These are phyloP conservation scores for Tephrocybe sp. DNA, from an alignment of 768 basidiomycete genomes.

Conservation along the genomic window DNA sequence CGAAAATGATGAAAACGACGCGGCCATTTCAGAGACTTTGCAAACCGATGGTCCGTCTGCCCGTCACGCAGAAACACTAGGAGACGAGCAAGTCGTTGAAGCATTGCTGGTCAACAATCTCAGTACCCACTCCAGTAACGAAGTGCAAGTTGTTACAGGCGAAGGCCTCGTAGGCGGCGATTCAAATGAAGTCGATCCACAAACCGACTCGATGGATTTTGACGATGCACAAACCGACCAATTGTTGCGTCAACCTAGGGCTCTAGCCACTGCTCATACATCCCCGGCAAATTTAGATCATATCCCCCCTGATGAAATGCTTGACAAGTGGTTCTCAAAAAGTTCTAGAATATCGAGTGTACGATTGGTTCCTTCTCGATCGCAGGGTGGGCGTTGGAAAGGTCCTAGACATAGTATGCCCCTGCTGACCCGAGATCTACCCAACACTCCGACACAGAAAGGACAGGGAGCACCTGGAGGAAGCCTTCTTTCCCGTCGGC, in stretches of 20 bases:
- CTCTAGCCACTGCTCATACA: background rate
- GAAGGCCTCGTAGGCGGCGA: background rate
- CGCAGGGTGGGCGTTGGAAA: background rate
- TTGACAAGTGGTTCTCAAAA: constrained; percentile 9
- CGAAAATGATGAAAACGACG: constrained; percentile 3
- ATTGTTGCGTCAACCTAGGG: constrained; percentile 8
- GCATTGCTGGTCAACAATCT: constrained; percentile 21
- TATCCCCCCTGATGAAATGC: constrained; percentile 6
- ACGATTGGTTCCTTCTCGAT: background rate
- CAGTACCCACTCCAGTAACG: constrained; percentile 3
- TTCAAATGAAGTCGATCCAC: background rate
- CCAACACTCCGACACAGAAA: background rate
- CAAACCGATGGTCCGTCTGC: background rate
- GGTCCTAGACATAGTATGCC: background rate
- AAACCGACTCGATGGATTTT: background rate
- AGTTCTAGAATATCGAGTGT: constrained; percentile 4
- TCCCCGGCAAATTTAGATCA: background rate
- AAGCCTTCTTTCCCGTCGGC: background rate
- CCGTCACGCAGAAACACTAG: constrained; percentile 9
- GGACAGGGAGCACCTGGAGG: constrained; percentile 6
- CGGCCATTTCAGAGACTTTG: background rate
- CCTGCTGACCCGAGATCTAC: background rate
- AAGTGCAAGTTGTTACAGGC: background rate
- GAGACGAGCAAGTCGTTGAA: constrained; percentile 24
- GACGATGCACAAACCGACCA: constrained; percentile 25